Conservation (phyloP, 2,329 filamentous ascomycete genomes). For the Ceratocystis destructans region DNA sequence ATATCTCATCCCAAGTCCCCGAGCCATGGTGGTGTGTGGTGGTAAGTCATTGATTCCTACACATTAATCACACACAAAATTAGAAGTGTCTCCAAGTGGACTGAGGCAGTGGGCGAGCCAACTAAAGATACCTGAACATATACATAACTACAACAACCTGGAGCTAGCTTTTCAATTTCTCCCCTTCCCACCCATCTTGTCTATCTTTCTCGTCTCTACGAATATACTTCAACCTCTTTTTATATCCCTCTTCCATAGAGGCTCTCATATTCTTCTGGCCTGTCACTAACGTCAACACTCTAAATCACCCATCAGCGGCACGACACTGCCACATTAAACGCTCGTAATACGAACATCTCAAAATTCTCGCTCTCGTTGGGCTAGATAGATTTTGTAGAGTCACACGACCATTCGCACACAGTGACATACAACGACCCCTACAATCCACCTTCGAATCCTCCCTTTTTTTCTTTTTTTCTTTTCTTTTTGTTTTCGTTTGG, state of each 20-base stretch:
- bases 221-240: background rate
- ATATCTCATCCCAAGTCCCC: constrained; percentile 12
- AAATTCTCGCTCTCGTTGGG: background rate
- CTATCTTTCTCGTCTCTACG: background rate
- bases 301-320: background rate
- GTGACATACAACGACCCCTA: background rate
- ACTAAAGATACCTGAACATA: background rate
- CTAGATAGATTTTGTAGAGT: background rate
- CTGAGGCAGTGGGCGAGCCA: constrained; percentile 2
- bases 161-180: background rate
- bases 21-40: constrained; percentile 13
- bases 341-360: background rate
- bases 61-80: background rate
- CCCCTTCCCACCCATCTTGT: background rate
- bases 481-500: background rate
- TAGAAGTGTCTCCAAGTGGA: constrained; percentile 6
- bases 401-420: background rate
- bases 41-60: background rate
- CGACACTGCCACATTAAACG: constrained; percentile 1
- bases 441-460: background rate
- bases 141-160: background rate
- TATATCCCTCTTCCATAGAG: background rate
- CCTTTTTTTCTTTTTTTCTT: background rate
- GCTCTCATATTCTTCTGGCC: background rate
- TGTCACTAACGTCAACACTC: background rate